A percentile compares a stretch with the other conserved stretches of the same genome.
Evolutionary conservation across 2,329 filamentous ascomycete species (phyloP).

Genomic region (Cytospora chrysosperma): DNA sequence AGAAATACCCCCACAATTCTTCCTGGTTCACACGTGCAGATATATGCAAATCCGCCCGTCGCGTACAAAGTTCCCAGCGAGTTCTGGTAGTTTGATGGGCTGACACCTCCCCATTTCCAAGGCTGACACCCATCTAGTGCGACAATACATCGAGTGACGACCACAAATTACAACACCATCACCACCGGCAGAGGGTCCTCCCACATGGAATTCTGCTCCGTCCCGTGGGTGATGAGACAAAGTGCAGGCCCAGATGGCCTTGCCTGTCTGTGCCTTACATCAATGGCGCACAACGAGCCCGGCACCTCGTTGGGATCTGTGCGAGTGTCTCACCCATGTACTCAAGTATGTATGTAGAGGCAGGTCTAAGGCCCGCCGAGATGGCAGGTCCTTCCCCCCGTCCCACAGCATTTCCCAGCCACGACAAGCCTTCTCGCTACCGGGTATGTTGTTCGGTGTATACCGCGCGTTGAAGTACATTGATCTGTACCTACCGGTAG

Average conservation of each 20-base stretch:
- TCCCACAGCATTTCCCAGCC: neutral
- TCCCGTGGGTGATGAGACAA: neutral
- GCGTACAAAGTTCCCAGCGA: neutral
- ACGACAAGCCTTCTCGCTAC: neutral
- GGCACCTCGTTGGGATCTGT: neutral
- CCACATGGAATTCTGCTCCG: neutral
- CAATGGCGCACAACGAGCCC: neutral
- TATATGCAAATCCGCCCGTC: conserved; percentile 5
- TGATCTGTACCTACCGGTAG: neutral
- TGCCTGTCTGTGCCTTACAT: neutral
- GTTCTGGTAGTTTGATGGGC: neutral
- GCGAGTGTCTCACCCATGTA: neutral
- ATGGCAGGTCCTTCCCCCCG: neutral
- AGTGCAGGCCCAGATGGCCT: neutral
- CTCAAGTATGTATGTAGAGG: no score
- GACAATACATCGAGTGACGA: conserved; percentile 14
- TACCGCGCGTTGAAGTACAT: neutral
- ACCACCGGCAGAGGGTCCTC: neutral
- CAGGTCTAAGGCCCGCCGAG: neutral
- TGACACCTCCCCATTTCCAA: neutral
- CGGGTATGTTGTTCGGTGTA: neutral
- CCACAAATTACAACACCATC: neutral
- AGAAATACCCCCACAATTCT: neutral
- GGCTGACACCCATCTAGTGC: neutral
- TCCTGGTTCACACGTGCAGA: conserved; percentile 13